phyloP scores from a whole-genome alignment of 805 yeast genomes.

The Lipomyces spencermartinsiae region DNA sequence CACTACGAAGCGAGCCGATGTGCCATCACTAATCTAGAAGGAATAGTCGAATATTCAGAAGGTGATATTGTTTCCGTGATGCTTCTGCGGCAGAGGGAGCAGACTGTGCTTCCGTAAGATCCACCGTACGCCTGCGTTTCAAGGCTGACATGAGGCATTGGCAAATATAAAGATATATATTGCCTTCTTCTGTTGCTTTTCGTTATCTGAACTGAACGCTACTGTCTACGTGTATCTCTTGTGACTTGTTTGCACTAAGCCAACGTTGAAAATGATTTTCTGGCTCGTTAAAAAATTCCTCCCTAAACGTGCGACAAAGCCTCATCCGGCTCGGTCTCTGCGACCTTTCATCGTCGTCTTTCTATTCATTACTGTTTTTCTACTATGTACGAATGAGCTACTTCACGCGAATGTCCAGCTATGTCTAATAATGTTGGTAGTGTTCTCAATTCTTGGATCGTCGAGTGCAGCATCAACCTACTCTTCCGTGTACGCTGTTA shows the following conservation, averaged over 20 bases:
- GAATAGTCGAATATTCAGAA: neutral
- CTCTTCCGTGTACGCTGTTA: conserved; percentile 33
- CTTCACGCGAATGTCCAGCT: neutral
- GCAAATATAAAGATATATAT: neutral
- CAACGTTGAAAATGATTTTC: neutral
- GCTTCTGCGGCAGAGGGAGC: neutral
- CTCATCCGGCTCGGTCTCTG: conserved; percentile 15
- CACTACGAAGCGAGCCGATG: neutral
- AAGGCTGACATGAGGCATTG: neutral
- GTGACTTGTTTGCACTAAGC: neutral
- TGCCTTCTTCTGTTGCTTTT: neutral
- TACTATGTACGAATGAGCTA: conserved; percentile 21
- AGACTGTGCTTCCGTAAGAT: neutral
- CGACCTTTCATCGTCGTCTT: conserved; percentile 16
- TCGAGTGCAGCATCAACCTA: conserved; percentile 26
- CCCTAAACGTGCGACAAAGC: neutral
- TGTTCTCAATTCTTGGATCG: conserved; percentile 28
- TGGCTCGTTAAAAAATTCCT: neutral
- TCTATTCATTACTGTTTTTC: conserved; percentile 27
- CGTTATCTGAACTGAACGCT: neutral
- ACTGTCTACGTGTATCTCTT: neutral
- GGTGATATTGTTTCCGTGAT: neutral
- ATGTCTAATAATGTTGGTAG: neutral
- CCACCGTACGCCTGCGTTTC: neutral
- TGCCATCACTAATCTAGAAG: neutral